Evolutionary conservation across 2,329 filamentous ascomycete genomes (phyloP).

Genomic region (Penicillium janthinellum): DNA sequence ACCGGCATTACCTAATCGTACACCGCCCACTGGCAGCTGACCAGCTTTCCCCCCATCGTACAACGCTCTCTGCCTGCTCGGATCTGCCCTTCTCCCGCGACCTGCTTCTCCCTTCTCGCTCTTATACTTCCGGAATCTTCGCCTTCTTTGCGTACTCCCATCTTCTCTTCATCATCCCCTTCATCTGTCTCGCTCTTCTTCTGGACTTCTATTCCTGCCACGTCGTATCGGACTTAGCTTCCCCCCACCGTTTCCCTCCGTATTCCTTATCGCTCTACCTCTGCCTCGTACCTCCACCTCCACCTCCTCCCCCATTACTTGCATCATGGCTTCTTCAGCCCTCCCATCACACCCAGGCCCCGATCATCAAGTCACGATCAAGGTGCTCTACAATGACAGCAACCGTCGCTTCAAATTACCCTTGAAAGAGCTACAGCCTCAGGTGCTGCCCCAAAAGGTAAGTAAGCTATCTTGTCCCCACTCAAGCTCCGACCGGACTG

Average conservation of each 20-base stretch:
- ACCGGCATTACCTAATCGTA: slow-evolving; percentile 12
- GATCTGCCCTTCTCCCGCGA: slow-evolving; percentile 18
- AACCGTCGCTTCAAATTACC: slow-evolving; percentile 87
- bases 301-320: slow-evolving; percentile 6
- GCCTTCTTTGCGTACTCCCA: slow-evolving; percentile 15
- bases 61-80: slow-evolving; percentile 7
- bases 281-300: slow-evolving; percentile 17
- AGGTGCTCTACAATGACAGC: slow-evolving; percentile 74
- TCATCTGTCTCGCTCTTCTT: slow-evolving; percentile 11
- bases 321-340: slow-evolving; percentile 41
- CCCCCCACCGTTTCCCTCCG: not conserved
- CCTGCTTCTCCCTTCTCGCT: slow-evolving; percentile 18
- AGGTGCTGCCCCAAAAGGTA: slow-evolving; percentile 81
- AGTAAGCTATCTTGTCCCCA: slow-evolving; percentile 60
- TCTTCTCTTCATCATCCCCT: slow-evolving; percentile 21
- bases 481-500: slow-evolving; percentile 35
- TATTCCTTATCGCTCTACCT: slow-evolving; percentile 15
- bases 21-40: slow-evolving; percentile 19
- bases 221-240: not conserved
- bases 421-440: slow-evolving; percentile 76
- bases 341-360: slow-evolving; percentile 52
- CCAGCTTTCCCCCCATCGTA: slow-evolving; percentile 9
- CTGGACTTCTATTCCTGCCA: slow-evolving; percentile 8
- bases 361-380: slow-evolving; percentile 80
- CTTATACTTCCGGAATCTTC: slow-evolving; percentile 22